Evolutionary conservation across 1,139 yeast species (phyloP), one percentile per base, ranked within the genome.

Genomic region (Sugiyamaella novakii): DNA sequence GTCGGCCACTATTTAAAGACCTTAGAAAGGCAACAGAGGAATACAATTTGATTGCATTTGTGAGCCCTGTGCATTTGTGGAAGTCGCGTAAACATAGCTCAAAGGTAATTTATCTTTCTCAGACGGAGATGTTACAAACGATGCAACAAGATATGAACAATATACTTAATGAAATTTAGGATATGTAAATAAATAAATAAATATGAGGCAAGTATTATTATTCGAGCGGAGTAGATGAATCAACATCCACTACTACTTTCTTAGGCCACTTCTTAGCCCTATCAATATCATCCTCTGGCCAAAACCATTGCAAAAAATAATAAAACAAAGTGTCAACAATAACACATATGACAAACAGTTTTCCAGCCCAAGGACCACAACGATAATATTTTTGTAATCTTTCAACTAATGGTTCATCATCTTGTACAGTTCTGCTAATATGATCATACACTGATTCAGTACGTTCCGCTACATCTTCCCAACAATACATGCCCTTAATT

Each of bases 391-490:
- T 77, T 52, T 74, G 74, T 35, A 89, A 69, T 51, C 83, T 60
- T 50, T 70, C 67, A 34, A 80, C 66, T 54, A 87, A 64, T 5
- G 83, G 76, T 54, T 74, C 77, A 58, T 79, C 69, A 49, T 76
- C 55, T 38, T 71, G 63, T 27, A 68, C 64, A 4, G 37, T 18
- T 27, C 72, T 63, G 47, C 74, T 78, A 38, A 84, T 73, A 4
- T 46, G 40, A 48, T 81, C 74, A 67, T 94, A 94, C 2, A 92
- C 97, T 27, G 72, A 72, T 59, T 87, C 95, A 0, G 98, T 92
- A 37, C 98, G 73, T 45, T 69, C 69, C 0, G 98, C 98, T 19
- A 94, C 87, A 62, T 89, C 87, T 52, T 74, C 75, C 99, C 99
- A 94, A 62, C 91, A 87, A 67, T 94, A 94, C 95, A 92, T 88